Percentiles rank a stretch among this genome's conserved stretches.
phyloP scores from a whole-genome alignment of 2,329 filamentous ascomycete genomes.

The Fusarium devonianum region DNA sequence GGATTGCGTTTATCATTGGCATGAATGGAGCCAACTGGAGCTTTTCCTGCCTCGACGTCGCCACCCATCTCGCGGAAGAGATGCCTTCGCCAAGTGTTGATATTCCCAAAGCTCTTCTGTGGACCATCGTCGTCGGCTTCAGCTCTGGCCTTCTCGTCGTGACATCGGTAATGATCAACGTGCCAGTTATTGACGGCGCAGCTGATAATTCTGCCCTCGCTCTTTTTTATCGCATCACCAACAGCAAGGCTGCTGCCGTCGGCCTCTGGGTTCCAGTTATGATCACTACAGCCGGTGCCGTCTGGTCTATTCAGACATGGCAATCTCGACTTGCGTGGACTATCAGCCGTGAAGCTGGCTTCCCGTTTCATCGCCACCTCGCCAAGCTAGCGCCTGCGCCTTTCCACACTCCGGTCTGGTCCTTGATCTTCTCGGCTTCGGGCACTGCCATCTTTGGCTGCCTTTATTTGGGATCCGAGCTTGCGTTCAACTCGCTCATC shows the following conservation, averaged over 20 bases:
- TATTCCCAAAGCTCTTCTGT: conserved; percentile 37
- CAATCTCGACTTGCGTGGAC: conserved; percentile 43
- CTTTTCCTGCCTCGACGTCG: conserved; percentile 42
- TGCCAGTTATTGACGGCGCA: conserved; percentile 21
- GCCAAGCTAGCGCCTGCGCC: conserved; percentile 34
- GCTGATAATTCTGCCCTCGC: conserved; percentile 34
- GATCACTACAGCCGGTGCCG: conserved; percentile 32
- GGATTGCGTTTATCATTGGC: conserved; percentile 42
- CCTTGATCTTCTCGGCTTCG: conserved; percentile 33
- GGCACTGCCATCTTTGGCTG: conserved; percentile 23
- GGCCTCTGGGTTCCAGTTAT: conserved; percentile 36
- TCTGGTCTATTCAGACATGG: conserved; percentile 43
- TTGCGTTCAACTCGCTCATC: conserved; percentile 5
- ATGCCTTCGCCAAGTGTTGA: conserved; percentile 39
- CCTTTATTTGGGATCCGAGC: conserved; percentile 1
- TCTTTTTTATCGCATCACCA: conserved; percentile 36
- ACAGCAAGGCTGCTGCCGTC: conserved; percentile 34
- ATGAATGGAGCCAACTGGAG: conserved; percentile 44
- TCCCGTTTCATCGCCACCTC: conserved; percentile 36
- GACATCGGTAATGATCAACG: conserved; percentile 30
- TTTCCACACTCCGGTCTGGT: conserved; percentile 39
- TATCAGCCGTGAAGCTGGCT: conserved; percentile 39
- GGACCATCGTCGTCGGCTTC: conserved; percentile 37
- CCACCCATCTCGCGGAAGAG: conserved; percentile 42
- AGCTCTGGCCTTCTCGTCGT: conserved; percentile 32